Evolutionary conservation across 805 yeast genomes (phyloP).

Genomic region (Candida michaelii): DNA sequence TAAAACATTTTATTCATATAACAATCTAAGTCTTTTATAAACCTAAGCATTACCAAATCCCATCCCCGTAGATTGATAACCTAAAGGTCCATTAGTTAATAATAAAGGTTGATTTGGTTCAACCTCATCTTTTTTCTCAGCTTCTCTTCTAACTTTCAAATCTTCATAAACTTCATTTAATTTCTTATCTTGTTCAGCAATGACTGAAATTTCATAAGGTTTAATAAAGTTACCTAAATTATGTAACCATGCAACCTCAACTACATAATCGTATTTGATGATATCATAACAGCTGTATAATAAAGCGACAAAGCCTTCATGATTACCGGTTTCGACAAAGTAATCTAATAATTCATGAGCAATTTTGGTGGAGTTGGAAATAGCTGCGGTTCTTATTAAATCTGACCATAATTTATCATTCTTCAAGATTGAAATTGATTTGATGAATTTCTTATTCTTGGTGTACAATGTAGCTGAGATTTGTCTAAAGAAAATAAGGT

Average conservation of each 20-base stretch:
- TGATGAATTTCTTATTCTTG: slow-evolving; percentile 90
- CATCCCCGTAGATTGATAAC: slow-evolving; percentile 69
- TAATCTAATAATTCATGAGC: slow-evolving; percentile 86
- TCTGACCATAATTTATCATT: slow-evolving; percentile 93
- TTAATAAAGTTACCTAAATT: slow-evolving; percentile 79
- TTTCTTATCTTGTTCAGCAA: slow-evolving; percentile 73
- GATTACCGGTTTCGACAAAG: slow-evolving; percentile 95
- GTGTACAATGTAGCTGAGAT: slow-evolving; percentile 93
- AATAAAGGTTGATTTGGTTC: slow-evolving; percentile 68
- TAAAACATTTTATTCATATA: slow-evolving; percentile 3
- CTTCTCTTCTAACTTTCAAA: slow-evolving; percentile 65
- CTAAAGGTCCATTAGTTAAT: slow-evolving; percentile 75
- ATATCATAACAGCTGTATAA: slow-evolving; percentile 82
- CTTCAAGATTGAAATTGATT: slow-evolving; percentile 85
- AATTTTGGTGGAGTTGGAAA: slow-evolving; percentile 73
- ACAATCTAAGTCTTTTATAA: background rate
- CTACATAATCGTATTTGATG: slow-evolving; percentile 76
- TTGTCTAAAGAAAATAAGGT: slow-evolving; percentile 88
- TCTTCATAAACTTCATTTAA: slow-evolving; percentile 67
- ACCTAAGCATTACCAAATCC: slow-evolving; percentile 56
- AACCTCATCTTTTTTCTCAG: slow-evolving; percentile 47
- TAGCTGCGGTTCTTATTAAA: slow-evolving; percentile 87
- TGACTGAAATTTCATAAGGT: slow-evolving; percentile 86
- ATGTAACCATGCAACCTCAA: slow-evolving; percentile 90
- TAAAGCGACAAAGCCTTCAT: slow-evolving; percentile 90